Conservation (phyloP, 1,139 yeast genomes). For the Pichia kudriavzevii region DNA sequence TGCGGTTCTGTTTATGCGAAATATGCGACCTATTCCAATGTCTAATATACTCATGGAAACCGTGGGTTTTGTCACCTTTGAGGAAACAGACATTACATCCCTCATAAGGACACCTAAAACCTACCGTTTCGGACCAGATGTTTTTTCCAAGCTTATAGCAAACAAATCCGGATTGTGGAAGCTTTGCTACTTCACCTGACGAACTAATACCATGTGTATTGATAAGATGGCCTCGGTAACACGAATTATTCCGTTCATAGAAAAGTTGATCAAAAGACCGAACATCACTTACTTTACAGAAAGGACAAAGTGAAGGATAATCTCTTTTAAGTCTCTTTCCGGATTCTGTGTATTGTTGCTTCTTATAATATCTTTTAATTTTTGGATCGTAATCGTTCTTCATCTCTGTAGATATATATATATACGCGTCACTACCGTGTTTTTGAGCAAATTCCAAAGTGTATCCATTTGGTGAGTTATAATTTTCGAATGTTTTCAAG, state of each 20-base stretch:
- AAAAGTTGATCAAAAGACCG: slow-evolving; percentile 9
- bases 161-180: slow-evolving; percentile 11
- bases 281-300: slow-evolving; percentile 7
- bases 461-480: slow-evolving; percentile 12
- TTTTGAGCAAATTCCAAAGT: slow-evolving; percentile 6
- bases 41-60: slow-evolving; percentile 14
- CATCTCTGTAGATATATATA: slow-evolving; percentile 6
- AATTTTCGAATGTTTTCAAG: slow-evolving; percentile 6
- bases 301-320: slow-evolving; percentile 14
- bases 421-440: slow-evolving; percentile 5
- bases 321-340: slow-evolving; percentile 12
- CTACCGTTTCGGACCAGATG: slow-evolving; percentile 11
- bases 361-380: slow-evolving; percentile 8
- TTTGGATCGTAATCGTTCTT: slow-evolving; percentile 9
- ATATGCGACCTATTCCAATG: slow-evolving; percentile 12
- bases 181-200: slow-evolving; percentile 7
- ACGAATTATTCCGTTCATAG: slow-evolving; percentile 16
- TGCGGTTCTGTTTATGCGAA: no score
- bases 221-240: slow-evolving; percentile 17
- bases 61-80: slow-evolving; percentile 13
- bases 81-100: slow-evolving; percentile 9
- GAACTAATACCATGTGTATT: slow-evolving; percentile 17
- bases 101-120: slow-evolving; percentile 11
- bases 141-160: slow-evolving; percentile 12
- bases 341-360: slow-evolving; percentile 2